Percentiles rank a stretch among this genome's conserved stretches.
phyloP scores from a whole-genome alignment of 495 filamentous ascomycete species.

The Saxophila tyrrhenica region DNA sequence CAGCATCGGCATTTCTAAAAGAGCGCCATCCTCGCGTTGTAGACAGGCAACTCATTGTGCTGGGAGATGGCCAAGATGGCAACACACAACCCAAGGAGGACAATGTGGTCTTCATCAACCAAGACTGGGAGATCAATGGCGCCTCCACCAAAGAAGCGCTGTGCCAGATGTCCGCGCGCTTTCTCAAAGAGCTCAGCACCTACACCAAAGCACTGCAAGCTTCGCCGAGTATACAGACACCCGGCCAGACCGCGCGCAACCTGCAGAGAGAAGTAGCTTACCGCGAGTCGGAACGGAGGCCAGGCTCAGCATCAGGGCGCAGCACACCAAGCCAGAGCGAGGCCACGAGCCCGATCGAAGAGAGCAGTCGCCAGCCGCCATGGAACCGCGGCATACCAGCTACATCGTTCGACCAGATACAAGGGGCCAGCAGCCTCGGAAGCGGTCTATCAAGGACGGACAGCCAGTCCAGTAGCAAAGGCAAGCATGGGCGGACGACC shows the following conservation, averaged over 20 bases:
- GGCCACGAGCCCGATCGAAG: conserved; percentile 5
- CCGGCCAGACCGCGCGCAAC: conserved; percentile 34
- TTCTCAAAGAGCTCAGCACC: conserved; percentile 78
- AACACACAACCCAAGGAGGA: conserved; percentile 28
- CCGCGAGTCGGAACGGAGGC: conserved; percentile 7
- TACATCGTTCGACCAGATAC: conserved; percentile 14
- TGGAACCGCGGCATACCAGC: conserved; percentile 2
- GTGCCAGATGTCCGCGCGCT: conserved; percentile 74
- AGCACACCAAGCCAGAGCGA: conserved; percentile 10
- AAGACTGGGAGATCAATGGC: conserved; percentile 89
- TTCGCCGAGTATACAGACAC: conserved; percentile 69
- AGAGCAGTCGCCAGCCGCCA: neutral
- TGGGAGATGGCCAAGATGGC: conserved; percentile 44
- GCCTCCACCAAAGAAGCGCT: conserved; percentile 40
- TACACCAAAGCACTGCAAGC: conserved; percentile 78
- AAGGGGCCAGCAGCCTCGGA: conserved; percentile 3
- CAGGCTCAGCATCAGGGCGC: neutral
- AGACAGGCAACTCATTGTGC: conserved; percentile 66
- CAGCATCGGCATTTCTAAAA: conserved; percentile 44
- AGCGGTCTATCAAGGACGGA: conserved; percentile 20
- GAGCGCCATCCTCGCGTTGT: conserved; percentile 65
- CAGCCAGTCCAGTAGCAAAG: conserved; percentile 10
- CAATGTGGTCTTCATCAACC: conserved; percentile 48
- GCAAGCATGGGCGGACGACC: conserved; percentile 31
- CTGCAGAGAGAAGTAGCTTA: conserved; percentile 11